Base-by-base conservation (phyloP, 495 filamentous ascomycete species). In the Xylaria acuta region DNA sequence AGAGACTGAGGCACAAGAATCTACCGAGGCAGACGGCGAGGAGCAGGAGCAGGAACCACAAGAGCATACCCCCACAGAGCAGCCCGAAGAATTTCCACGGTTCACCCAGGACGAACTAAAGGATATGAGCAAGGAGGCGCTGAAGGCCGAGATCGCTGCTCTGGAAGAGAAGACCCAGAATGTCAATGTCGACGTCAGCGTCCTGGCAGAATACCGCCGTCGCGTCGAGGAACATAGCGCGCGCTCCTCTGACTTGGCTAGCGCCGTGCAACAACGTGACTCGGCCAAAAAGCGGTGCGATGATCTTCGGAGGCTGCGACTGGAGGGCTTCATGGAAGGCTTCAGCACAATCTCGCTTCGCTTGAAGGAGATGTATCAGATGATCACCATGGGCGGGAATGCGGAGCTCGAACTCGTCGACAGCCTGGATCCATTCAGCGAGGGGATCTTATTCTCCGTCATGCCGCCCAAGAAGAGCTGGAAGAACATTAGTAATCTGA, bases 311-410 rank as follows among this genome's bases (percentile, higher is more conserved):
- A 93, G 93, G 5, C 86, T 95, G 38, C 92, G 96, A 6, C 84
- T 98, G 11, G 95, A 97, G 73, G 96, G 96, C 63, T 99, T 99
- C 88, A 98, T 98, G 95, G 94, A 95, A 82, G 96, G 97, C 34
- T 98, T 98, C 83, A 91, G 91, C 79, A 91, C 88, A 67, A 99
- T 99, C 79, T 97, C 95, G n/a, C 84, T 97, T 27, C 91, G 95
- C 2, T 85, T 99, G 67, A 99, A 99, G 85, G 96, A 99, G 81
- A 99, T 99, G 96, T 99, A 99, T 84, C 96, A 98, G 82, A 98
- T 99, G 96, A 99, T 99, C 82, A 99, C 96, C 36, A 99, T 99
- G 96, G 96, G 96, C 72, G 96, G 96, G 53, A 99, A 99, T 76
- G 96, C 96, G 9, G 97, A 98, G 85, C 86, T 99, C 18, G 96